Conservation (phyloP, 2,329 filamentous ascomycete species). For the Fusarium praegraminearum region DNA sequence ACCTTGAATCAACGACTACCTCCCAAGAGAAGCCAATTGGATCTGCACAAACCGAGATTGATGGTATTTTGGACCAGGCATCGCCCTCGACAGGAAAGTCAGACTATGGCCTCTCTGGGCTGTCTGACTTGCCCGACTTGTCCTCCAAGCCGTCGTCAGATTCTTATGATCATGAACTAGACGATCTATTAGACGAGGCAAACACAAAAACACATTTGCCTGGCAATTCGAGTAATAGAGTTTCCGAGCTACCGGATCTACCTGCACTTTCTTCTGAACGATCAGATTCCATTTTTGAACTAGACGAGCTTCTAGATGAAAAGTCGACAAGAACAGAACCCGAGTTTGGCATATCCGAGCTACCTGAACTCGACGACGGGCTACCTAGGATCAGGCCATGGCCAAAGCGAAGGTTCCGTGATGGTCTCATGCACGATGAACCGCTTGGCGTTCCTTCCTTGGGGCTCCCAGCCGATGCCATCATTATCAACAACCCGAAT, state of each 20-base stretch:
- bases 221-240: not conserved
- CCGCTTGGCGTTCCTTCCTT: conserved; percentile 51
- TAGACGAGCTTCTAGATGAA: conserved; percentile 5
- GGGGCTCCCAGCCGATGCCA: conserved; percentile 56
- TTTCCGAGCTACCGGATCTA: conserved; percentile 2
- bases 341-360: not conserved
- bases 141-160: not conserved
- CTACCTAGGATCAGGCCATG: not conserved
- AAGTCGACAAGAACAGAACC: not conserved
- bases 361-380: conserved; percentile 19
- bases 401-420: conserved; percentile 29
- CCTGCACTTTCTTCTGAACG: not conserved
- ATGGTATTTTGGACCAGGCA: not conserved
- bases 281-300: not conserved
- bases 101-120: not conserved
- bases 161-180: not conserved
- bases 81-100: not conserved
- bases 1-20: not conserved
- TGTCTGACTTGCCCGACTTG: not conserved
- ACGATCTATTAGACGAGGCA: not conserved
- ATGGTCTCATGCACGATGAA: conserved; percentile 49
- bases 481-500: conserved; percentile 60
- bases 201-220: not conserved
- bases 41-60: not conserved
- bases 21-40: conserved; percentile 2